A percentile compares a stretch with the other conserved stretches of the same genome.
phyloP scores from a whole-genome alignment of 345 rosid genomes.

The Aquilaria yunnanensis region DNA sequence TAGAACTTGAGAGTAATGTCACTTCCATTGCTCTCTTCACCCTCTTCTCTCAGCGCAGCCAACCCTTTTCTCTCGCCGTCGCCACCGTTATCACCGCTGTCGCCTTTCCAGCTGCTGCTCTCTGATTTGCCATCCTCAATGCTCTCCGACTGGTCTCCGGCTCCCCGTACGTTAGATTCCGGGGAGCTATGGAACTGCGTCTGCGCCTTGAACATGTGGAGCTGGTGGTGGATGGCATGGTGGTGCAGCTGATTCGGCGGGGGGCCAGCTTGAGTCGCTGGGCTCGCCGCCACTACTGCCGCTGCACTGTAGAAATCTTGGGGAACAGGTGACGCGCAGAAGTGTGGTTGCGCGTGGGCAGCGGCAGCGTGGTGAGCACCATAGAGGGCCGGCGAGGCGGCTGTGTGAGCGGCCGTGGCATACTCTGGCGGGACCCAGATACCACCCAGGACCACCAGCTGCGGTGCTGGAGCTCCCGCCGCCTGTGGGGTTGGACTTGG shows the following conservation, averaged over 20 bases:
- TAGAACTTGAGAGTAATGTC: slow-evolving; percentile 88
- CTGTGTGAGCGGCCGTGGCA: slow-evolving; percentile 47
- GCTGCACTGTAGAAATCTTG: slow-evolving; percentile 67
- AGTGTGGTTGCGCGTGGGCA: slow-evolving; percentile 54
- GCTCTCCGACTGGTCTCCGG: slow-evolving; percentile 63
- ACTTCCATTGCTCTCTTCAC: slow-evolving; percentile 78
- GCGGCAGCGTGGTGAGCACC: slow-evolving; percentile 41
- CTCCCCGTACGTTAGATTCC: slow-evolving; percentile 40
- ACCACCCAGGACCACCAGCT: slow-evolving; percentile 79
- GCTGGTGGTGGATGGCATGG: slow-evolving; percentile 46
- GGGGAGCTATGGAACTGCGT: slow-evolving; percentile 46
- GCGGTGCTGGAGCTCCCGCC: slow-evolving; percentile 50
- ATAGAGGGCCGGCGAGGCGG: slow-evolving; percentile 50
- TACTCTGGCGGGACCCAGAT: slow-evolving; percentile 97
- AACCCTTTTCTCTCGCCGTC: slow-evolving; percentile 55
- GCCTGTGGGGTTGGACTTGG: slow-evolving; percentile 91
- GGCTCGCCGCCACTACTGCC: slow-evolving; percentile 19
- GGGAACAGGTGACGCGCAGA: slow-evolving; percentile 50
- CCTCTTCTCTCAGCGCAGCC: slow-evolving; percentile 62
- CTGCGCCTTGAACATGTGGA: slow-evolving; percentile 45
- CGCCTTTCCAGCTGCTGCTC: slow-evolving; percentile 74
- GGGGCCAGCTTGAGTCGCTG: neutral
- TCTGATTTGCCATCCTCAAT: slow-evolving; percentile 83
- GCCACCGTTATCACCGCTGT: slow-evolving; percentile 40
- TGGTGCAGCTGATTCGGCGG: slow-evolving; percentile 36